A percentile compares a stretch with the other conserved stretches of the same genome.
Evolutionary conservation across 2,329 filamentous ascomycete genomes (phyloP).

Genomic region (Penicillium sp.): DNA sequence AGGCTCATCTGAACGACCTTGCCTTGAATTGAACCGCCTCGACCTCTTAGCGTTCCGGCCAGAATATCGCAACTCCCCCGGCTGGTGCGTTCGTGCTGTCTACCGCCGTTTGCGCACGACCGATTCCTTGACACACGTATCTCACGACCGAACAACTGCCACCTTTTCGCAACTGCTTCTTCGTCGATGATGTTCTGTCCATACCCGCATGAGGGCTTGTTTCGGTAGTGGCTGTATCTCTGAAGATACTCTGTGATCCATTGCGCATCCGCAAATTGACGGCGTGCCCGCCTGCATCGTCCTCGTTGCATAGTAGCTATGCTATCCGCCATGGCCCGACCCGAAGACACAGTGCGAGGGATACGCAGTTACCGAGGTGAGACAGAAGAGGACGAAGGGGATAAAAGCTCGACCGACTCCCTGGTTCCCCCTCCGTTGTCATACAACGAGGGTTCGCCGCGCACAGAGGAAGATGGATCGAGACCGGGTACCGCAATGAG

Average conservation of each 20-base stretch:
- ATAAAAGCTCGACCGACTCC: conserved; percentile 32
- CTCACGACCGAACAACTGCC: conserved; percentile 1
- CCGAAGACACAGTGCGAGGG: conserved; percentile 41
- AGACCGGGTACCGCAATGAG: conserved; percentile 30
- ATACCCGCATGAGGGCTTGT: conserved; percentile 2
- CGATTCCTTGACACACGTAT: background rate
- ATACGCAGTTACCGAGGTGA: conserved; percentile 36
- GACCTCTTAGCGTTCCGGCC: background rate
- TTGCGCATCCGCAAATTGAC: background rate
- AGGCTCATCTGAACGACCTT: conserved; percentile 7
- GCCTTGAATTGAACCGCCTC: conserved; percentile 4
- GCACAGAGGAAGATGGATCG: conserved; percentile 32
- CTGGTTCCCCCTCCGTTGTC: conserved; percentile 29
- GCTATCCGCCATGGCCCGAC: conserved; percentile 40
- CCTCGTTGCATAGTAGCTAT: conserved; percentile 18
- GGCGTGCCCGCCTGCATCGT: background rate
- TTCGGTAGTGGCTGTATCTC: conserved; percentile 13
- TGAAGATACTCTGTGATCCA: background rate
- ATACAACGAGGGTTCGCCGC: conserved; percentile 30
- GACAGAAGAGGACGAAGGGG: conserved; percentile 36
- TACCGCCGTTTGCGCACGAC: background rate
- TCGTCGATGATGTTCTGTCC: conserved; percentile 20
- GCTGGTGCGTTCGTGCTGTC: background rate
- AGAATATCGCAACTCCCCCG: background rate
- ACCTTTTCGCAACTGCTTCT: conserved; percentile 8